Percentiles rank a stretch among this genome's conserved stretches.
Conservation (phyloP, 768 basidiomycete species). For the Mycena amicta region DNA sequence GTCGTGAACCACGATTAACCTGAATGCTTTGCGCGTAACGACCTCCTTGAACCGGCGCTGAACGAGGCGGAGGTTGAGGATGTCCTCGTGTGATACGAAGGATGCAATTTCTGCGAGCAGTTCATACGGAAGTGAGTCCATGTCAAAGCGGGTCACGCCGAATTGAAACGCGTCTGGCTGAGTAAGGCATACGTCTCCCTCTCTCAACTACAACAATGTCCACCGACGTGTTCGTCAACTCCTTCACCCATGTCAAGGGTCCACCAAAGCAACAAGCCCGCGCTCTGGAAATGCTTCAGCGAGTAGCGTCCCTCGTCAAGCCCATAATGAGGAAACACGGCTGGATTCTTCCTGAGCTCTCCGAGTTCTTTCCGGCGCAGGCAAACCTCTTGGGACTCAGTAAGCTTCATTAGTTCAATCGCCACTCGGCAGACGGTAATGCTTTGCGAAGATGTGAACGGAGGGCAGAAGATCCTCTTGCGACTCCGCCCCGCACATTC, state of each 20-base stretch:
- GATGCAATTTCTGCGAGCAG: background rate
- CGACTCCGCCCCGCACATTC: constrained; percentile 74
- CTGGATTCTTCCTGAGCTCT: constrained; percentile 79
- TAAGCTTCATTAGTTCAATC: constrained; percentile 28
- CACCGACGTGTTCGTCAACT: constrained; percentile 58
- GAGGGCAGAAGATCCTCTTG: constrained; percentile 80
- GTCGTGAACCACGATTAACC: constrained; percentile 3
- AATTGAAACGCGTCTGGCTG: background rate
- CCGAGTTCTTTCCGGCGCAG: constrained; percentile 86
- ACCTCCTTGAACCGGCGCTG: constrained; percentile 4
- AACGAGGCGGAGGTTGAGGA: constrained; percentile 7
- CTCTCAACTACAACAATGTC: constrained; percentile 1
- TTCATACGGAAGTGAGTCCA: constrained; percentile 13
- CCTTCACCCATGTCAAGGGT: constrained; percentile 72
- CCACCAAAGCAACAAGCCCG: constrained; percentile 61
- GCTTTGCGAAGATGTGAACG: constrained; percentile 62
- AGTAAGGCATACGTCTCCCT: background rate
- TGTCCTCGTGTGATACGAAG: background rate
- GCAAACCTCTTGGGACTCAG: constrained; percentile 64
- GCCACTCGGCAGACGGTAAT: constrained; percentile 18
- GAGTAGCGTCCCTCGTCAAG: constrained; percentile 79
- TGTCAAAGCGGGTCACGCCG: background rate
- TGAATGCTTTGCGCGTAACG: constrained; percentile 3
- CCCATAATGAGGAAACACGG: constrained; percentile 88
- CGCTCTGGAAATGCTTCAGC: constrained; percentile 68